Conservation (phyloP, 768 basidiomycete genomes). For the Leucocoprinus birnbaumii region DNA sequence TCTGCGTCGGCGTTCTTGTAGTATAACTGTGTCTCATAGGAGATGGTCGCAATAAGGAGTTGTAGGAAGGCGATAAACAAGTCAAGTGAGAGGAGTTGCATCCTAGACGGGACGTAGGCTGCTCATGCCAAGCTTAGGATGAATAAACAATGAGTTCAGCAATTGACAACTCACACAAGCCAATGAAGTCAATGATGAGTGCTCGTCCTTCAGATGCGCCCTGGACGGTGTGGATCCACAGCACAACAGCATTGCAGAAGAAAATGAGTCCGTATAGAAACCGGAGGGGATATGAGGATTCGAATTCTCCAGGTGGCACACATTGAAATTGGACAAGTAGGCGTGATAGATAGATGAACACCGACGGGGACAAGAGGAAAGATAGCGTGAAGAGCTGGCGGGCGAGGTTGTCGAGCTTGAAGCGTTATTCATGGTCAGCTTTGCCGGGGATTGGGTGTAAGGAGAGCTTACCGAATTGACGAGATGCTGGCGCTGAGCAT, state of each 20-base stretch:
- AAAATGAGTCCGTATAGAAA: slow-evolving; percentile 62
- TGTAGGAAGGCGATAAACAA: slow-evolving; percentile 66
- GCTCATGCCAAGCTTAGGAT: background rate
- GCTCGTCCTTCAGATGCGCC: slow-evolving; percentile 56
- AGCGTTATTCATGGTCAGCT: slow-evolving; percentile 12
- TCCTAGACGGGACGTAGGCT: slow-evolving; percentile 63
- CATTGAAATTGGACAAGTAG: slow-evolving; percentile 62
- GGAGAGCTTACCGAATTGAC: slow-evolving; percentile 54
- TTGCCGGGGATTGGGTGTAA: background rate
- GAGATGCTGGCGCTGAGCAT: slow-evolving; percentile 71
- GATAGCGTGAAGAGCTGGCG: slow-evolving; percentile 75
- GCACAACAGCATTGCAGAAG: slow-evolving; percentile 51
- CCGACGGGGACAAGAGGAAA: slow-evolving; percentile 71
- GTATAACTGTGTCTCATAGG: slow-evolving; percentile 58
- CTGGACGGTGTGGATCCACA: slow-evolving; percentile 59
- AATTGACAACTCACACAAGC: slow-evolving; percentile 54
- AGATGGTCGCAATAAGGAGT: slow-evolving; percentile 60
- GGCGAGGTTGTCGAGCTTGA: slow-evolving; percentile 65
- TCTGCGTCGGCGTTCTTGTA: slow-evolving; percentile 34
- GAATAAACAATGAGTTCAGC: background rate
- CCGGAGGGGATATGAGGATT: slow-evolving; percentile 61
- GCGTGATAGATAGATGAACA: slow-evolving; percentile 54
- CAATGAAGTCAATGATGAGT: slow-evolving; percentile 76
- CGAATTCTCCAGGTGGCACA: slow-evolving; percentile 64
- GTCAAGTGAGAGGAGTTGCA: slow-evolving; percentile 67